Base-by-base conservation (phyloP, 768 basidiomycete species). In the Mycena rebaudengoi region DNA sequence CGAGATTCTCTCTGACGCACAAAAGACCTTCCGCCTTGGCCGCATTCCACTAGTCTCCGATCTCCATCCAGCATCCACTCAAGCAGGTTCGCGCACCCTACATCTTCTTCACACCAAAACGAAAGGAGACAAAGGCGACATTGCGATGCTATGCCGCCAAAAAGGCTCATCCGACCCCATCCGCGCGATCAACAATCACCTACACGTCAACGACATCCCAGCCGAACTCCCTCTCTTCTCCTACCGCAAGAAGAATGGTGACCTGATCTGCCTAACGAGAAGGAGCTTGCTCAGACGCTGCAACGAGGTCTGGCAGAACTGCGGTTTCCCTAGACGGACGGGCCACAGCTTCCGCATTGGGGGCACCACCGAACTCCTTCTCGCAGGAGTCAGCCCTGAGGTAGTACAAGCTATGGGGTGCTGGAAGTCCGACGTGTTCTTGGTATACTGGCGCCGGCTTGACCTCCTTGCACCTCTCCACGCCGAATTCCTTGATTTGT, bases 261-360 rank as follows among this genome's bases (percentile, higher is more conserved):
- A 32, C 33, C n/a, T 37, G 23, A 32, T 26, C 21, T 52, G 51
- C 21, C 57, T 72, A 2, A 63, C 66, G 5, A 63, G 61, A 14
- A 25, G n/a, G 2, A 44, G 55, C 1, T 60, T 73, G 37, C 21
- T 71, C 1, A 3, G 11, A 0, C 33, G 60, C 2, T 72, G 70
- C 66, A 72, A 73, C 52, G 21, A 56, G 1, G 52, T 73, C 5
- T 72, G 71, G 71, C 2, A 2, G 4, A 29, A 5, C 20, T 20
- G 6, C 10, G 48, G 60, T 10, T 16, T 58, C 20, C 55, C 64
- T 0, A 16, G 12, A 5, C 18, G 52, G 7, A 35, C 62, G 1
- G 75, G 71, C 1, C 71, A 75, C 39, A 51, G 52, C 39, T 76
- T 76, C 54, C 59, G 68, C 7, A 77, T 75, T 21, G 75, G 75